Evolutionary conservation across 2,329 filamentous ascomycete species (phyloP).

Genomic region (Epichloe uncinata): DNA sequence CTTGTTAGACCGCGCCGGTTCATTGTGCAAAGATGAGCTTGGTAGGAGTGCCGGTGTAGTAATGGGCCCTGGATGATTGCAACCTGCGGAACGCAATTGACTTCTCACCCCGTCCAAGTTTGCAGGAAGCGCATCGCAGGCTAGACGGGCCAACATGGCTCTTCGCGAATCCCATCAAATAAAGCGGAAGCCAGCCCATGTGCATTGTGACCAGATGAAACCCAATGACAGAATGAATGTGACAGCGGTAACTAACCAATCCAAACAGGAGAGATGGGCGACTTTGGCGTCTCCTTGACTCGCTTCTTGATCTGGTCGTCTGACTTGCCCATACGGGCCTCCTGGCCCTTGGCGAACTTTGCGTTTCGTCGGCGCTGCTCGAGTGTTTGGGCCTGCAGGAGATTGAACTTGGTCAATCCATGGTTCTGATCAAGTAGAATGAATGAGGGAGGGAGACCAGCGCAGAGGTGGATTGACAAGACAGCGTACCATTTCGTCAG

Average conservation of each 20-base stretch:
- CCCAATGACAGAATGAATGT: background rate
- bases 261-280: slow-evolving; percentile 51
- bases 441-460: too few species aligned
- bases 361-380: slow-evolving; percentile 71
- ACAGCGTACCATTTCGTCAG: background rate
- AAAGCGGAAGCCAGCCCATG: too few species aligned
- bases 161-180: too few species aligned
- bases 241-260: slow-evolving; percentile 35
- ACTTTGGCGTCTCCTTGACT: slow-evolving; percentile 40
- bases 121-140: background rate
- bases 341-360: slow-evolving; percentile 62
- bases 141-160: too few species aligned
- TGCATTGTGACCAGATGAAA: too few species aligned
- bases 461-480: background rate
- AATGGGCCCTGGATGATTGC: too few species aligned
- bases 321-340: slow-evolving; percentile 63
- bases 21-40: background rate
- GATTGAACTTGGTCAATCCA: background rate
- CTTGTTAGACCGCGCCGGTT: background rate
- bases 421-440: background rate
- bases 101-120: background rate
- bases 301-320: slow-evolving; percentile 49
- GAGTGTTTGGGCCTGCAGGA: slow-evolving; percentile 63
- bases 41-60: background rate
- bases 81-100: background rate